Percentiles rank a stretch among this genome's conserved stretches.
Conservation (phyloP, 768 basidiomycete genomes). For the Suillus discolor region DNA sequence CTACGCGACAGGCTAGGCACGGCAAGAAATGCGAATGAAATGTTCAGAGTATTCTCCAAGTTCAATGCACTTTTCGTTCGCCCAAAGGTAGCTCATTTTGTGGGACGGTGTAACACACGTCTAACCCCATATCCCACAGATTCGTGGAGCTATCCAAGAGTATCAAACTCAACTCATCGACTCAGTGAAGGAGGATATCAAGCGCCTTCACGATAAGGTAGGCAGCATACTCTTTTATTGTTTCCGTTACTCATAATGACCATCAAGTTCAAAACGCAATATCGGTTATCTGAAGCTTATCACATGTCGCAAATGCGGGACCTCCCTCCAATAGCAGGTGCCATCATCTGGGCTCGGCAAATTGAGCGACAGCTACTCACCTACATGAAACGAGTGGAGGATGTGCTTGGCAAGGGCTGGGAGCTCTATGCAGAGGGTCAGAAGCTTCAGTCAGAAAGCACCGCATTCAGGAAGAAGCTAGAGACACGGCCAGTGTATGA, state of each 20-base stretch:
- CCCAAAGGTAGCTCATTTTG: conserved; percentile 68
- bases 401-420: conserved; percentile 98
- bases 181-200: conserved; percentile 98
- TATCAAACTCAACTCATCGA: conserved; percentile 99
- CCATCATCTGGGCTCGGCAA: conserved; percentile 99
- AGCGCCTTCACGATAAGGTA: conserved; percentile 90
- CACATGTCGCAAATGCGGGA: conserved; percentile 99
- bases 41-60: conserved; percentile 99
- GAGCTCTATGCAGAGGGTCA: conserved; percentile 99
- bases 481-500: conserved; percentile 94
- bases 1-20: conserved; percentile 91
- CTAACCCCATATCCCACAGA: conserved; percentile 44
- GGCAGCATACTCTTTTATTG: conserved; percentile 1
- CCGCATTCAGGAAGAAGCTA: conserved; percentile 93
- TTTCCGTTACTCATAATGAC: conserved; percentile 11
- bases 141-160: conserved; percentile 97
- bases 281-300: conserved; percentile 92
- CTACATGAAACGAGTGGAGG: conserved; percentile 99
- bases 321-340: conserved; percentile 95
- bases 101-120: background rate
- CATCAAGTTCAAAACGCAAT: conserved; percentile 88
- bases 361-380: conserved; percentile 94
- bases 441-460: conserved; percentile 89
- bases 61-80: conserved; percentile 97
- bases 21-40: conserved; percentile 97